These are phyloP conservation scores for Macrotyloma uniflorum DNA, from an alignment of 306 rosid genomes.

Conservation along the genomic window DNA sequence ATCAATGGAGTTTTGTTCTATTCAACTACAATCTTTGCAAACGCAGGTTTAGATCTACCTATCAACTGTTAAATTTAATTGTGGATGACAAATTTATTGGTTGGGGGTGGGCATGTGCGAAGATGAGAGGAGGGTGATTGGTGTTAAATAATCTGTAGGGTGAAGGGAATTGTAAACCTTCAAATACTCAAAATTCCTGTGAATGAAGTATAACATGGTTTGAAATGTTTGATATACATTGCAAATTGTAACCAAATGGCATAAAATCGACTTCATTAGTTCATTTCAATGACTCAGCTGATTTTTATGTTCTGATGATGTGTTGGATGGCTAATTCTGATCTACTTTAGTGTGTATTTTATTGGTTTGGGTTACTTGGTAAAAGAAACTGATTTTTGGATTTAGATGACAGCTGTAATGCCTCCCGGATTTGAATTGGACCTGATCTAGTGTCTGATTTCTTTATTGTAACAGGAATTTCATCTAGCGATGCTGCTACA, in stretches of 20 bases:
- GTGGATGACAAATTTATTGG: not conserved
- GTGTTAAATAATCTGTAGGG: not conserved
- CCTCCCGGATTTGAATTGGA: slow-evolving; percentile 12
- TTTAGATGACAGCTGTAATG: slow-evolving; percentile 7
- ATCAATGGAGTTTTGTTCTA: slow-evolving; percentile 85
- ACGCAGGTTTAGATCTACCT: slow-evolving; percentile 61
- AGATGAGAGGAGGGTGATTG: slow-evolving; percentile 7
- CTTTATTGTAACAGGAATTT: slow-evolving; percentile 59
- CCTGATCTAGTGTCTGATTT: slow-evolving; percentile 37
- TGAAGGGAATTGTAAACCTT: slow-evolving; percentile 14
- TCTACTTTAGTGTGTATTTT: not conserved
- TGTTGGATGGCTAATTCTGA: not conserved
- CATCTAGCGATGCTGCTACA: slow-evolving; percentile 68
- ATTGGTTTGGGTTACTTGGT: slow-evolving; percentile 16
- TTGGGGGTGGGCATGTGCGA: not conserved
- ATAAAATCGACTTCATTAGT: slow-evolving; percentile 1
- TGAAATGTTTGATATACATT: slow-evolving; percentile 10
- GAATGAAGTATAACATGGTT: slow-evolving; percentile 11
- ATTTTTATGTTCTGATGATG: not conserved
- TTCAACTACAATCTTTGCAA: slow-evolving; percentile 77
- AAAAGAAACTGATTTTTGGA: slow-evolving; percentile 22
- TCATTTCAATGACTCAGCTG: not conserved
- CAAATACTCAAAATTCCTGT: slow-evolving; percentile 2
- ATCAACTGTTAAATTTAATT: not conserved
- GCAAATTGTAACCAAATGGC: not conserved